Conservation (phyloP, 768 basidiomycete genomes). For the Kwoniella sp. region DNA sequence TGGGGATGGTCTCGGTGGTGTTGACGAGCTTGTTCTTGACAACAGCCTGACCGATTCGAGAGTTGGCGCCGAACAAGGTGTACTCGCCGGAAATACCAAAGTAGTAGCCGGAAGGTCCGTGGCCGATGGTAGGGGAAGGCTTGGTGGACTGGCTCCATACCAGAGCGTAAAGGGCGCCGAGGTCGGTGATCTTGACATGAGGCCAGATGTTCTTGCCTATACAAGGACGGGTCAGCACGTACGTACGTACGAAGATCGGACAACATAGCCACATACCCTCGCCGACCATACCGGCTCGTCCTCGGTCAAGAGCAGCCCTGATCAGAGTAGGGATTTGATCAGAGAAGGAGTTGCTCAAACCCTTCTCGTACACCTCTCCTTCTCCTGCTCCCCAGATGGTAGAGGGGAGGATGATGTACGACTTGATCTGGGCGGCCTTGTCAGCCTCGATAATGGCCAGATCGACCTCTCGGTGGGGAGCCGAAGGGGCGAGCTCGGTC, state of each 20-base stretch:
- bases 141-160: conserved; percentile 31
- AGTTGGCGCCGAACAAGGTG: conserved; percentile 26
- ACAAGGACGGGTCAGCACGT: not conserved
- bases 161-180: conserved; percentile 37
- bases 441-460: conserved; percentile 43
- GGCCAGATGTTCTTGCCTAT: conserved; percentile 45
- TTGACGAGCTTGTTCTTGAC: conserved; percentile 21
- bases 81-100: conserved; percentile 46
- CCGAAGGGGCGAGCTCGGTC: conserved; percentile 34
- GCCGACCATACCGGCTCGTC: conserved; percentile 42
- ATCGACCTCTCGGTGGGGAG: conserved; percentile 46
- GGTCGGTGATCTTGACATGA: conserved; percentile 41
- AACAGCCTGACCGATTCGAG: conserved; percentile 41
- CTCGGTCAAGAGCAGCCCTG: conserved; percentile 37
- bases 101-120: conserved; percentile 47
- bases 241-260: not conserved
- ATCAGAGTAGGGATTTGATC: conserved; percentile 44
- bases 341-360: conserved; percentile 40
- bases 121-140: conserved; percentile 33
- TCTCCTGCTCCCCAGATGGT: conserved; percentile 47
- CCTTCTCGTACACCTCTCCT: conserved; percentile 36
- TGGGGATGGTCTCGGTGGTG: conserved; percentile 20
- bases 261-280: conserved; percentile 31
- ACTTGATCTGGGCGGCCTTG: conserved; percentile 30
- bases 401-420: conserved; percentile 46